Conservation (phyloP, 108 stramenopile species). For the Fragilaria crotonensis region DNA sequence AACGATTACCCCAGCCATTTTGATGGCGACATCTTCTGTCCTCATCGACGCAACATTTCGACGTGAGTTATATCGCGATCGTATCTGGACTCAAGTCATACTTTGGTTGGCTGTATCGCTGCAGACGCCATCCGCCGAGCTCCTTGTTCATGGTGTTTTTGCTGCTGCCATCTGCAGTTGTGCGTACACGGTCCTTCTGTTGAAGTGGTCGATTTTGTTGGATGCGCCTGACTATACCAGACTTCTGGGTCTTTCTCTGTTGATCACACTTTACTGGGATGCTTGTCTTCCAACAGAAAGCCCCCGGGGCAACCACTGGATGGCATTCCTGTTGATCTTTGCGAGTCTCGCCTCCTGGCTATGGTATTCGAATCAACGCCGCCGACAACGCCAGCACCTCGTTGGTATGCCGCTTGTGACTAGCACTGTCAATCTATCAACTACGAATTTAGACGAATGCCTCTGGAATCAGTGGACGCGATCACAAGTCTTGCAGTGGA, state of each 20-base stretch:
- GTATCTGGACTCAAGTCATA: not conserved
- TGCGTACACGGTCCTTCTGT: not conserved
- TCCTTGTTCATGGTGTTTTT: not conserved
- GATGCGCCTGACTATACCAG: not conserved
- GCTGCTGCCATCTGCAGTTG: not conserved
- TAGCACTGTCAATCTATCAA: not conserved
- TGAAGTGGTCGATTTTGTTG: too few species aligned
- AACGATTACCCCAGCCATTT: not conserved
- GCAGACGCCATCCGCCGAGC: not conserved
- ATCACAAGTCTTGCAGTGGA: conserved; percentile 5
- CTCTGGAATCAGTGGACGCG: not conserved
- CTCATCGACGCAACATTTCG: not conserved
- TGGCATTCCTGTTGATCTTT: not conserved
- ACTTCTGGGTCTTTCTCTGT: not conserved
- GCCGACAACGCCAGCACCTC: not conserved
- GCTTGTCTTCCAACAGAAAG: not conserved
- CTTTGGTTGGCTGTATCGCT: conserved; percentile 1
- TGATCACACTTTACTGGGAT: not conserved
- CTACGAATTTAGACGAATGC: not conserved
- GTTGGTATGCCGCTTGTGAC: not conserved
- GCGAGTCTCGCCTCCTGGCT: not conserved
- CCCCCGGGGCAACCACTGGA: not conserved
- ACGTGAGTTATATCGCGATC: conserved; percentile 1
- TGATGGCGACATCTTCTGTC: conserved; percentile 1
- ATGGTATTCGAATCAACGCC: not conserved